These are phyloP conservation scores for Ophiocordyceps polyrhachis-furcata DNA, from an alignment of 2,329 filamentous ascomycete species.

Conservation along the genomic window DNA sequence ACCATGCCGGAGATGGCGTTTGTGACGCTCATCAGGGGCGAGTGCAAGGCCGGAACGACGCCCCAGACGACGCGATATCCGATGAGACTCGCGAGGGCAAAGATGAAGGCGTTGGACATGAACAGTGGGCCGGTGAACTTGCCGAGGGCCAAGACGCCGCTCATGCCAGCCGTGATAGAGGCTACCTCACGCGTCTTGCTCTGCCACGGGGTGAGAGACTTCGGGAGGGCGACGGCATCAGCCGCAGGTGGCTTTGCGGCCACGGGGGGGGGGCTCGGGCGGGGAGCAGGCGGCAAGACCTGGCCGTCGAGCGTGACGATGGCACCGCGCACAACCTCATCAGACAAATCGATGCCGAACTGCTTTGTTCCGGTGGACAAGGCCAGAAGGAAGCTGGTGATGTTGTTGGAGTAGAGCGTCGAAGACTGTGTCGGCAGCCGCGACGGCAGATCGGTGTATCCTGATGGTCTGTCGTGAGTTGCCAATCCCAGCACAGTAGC, in stretches of 20 bases:
- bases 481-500: not conserved
- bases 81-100: conserved; percentile 66
- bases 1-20: conserved; percentile 91
- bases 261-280: conserved; percentile 39
- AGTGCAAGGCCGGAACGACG: conserved; percentile 66
- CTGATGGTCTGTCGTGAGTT: conserved; percentile 13
- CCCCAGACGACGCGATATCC: conserved; percentile 84
- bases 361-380: conserved; percentile 61
- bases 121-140: conserved; percentile 69
- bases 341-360: conserved; percentile 62
- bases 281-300: conserved; percentile 56
- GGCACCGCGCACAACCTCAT: conserved; percentile 71
- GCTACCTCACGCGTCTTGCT: conserved; percentile 60
- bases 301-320: conserved; percentile 68
- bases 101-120: conserved; percentile 77
- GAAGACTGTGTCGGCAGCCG: conserved; percentile 76
- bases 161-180: conserved; percentile 60
- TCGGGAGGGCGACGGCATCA: conserved; percentile 30
- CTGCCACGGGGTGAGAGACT: conserved; percentile 66
- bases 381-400: conserved; percentile 72
- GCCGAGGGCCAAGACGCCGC: conserved; percentile 53
- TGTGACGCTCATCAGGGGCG: conserved; percentile 80
- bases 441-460: conserved; percentile 77
- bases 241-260: conserved; percentile 21
- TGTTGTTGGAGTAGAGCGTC: conserved; percentile 84